These are phyloP conservation scores for Melocanna baccifera DNA, from an alignment of 176 grass and related monocot species.

Conservation along the genomic window DNA sequence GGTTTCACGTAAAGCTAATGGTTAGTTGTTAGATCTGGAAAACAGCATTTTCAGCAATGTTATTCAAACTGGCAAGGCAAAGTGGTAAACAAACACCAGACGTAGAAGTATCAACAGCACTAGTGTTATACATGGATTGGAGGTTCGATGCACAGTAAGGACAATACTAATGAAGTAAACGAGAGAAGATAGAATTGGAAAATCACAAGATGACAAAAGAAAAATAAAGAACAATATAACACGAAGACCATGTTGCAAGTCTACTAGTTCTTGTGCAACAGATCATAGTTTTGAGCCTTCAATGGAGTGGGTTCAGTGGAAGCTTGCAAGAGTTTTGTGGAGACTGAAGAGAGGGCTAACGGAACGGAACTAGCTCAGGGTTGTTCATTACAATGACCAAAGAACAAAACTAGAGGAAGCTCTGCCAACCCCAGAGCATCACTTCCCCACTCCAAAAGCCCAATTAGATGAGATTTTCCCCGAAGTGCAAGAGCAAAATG, in stretches of 20 bases:
- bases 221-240: not conserved
- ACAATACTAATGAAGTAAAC: not conserved
- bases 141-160: not conserved
- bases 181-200: not conserved
- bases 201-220: not conserved
- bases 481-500: not conserved
- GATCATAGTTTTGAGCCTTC: not conserved
- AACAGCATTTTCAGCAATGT: not conserved
- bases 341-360: not conserved
- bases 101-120: not conserved
- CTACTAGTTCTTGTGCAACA: not conserved
- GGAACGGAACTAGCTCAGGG: not conserved
- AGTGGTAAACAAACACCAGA: not conserved
- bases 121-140: not conserved
- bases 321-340: not conserved
- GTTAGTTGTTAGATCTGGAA: not conserved
- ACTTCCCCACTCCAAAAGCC: not conserved
- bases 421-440: not conserved
- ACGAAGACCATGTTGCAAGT: not conserved
- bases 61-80: not conserved
- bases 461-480: not conserved
- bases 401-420: not conserved
- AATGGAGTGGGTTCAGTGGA: too few relatives aligned
- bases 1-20: not conserved
- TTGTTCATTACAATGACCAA: not conserved